Base-by-base conservation (phyloP, 2,329 filamentous ascomycete species). In the Fusarium sp. region DNA sequence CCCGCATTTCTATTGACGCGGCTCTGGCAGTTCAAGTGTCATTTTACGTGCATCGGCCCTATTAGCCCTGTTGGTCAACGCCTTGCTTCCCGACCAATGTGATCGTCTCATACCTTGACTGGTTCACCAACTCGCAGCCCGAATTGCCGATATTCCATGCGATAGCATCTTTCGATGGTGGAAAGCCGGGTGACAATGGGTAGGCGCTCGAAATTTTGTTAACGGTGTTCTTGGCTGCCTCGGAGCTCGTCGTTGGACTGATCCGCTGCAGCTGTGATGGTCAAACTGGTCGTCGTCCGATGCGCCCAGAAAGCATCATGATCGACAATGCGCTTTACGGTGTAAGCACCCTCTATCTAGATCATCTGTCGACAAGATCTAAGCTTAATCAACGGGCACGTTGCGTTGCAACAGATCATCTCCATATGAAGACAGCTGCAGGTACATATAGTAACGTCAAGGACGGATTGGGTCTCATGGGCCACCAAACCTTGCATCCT, bases 1-100 rank as follows among this genome's bases (percentile, higher is more conserved):
- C 64, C 61, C 68, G 72, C 48, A 47, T 69, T 69, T 58, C 54
- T 59, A 74, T 74, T 74, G 72, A 74, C 30, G 72, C 72, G 72
- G 67, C 63, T 74, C 64, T 74, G 30, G 38, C 3, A 38, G 5
- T 42, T 36, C 9, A 15, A 39, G 10, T 53, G 42, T 71, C 39
- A 66, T 60, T 71, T 66, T 28, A 60, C 38, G 11, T 55, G 45
- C 69, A 67, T 70, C 67, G 67, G 67, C 4, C 66, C 14, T 57
- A 26, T 71, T 63, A 71, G 12, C 69, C 69, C 2, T 39, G 32
- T 59, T 44, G 12, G 64, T 66, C 17, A 26, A 41, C 28, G 11
- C 22, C 32, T 24, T 55, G 14, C 35, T 38, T 15, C 28, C 36
- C 24, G 15, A 24, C 35, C 47, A 63, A 63, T 42, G 24, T 7